Base-by-base conservation (phyloP, 176 grass and related monocot species). In the Eremochloa ophiuroides region DNA sequence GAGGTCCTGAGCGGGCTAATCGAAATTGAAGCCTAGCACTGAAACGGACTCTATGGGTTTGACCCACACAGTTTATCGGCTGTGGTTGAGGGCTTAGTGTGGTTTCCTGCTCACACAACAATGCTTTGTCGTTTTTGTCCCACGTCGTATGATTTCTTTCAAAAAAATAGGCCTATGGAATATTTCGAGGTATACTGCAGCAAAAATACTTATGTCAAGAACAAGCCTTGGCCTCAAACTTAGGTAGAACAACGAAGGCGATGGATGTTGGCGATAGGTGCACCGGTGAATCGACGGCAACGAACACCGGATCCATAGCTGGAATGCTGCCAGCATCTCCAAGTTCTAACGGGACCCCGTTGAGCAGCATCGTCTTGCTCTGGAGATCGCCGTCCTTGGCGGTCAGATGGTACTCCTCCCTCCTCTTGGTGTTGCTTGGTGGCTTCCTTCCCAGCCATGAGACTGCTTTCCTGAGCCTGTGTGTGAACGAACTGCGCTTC, bases 371-470 rank as follows among this genome's bases (percentile, higher is more conserved):
- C 13, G 69, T 96, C 81, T 64, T 91, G 86, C 97, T 96, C 72
- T 90, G 84, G 62, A 85, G 76, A 61, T 92, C 63, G 2, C 82
- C 80, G 7, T 92, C 91, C 71, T 91, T 86, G 7, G 88, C 87
- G 0, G 93, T 96, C 79, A 99, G 69, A 79, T 90, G 97, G 66
- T 99, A 99, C 69, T 99, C 93, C 50, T 99, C 93, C 85, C 93
- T 85, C 70, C 44, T 90, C 26, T 74, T 73, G 9, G 50, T 41
- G 5, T 69, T 73, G n/a, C 84, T 70, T 22, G 87, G 75, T 17
- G 85, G 50, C 38, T 86, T 91, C 16, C 80, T 88, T 28, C 93
- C 97, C 31, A 96, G 60, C 93, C 93, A 99, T 10, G 88, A 93
- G 7, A 99, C 89, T 4, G 91, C 90, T 63, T 78, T 90, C 17